Evolutionary conservation across 2,329 filamentous ascomycete species (phyloP).

Genomic region (Bipolaris cookei): DNA sequence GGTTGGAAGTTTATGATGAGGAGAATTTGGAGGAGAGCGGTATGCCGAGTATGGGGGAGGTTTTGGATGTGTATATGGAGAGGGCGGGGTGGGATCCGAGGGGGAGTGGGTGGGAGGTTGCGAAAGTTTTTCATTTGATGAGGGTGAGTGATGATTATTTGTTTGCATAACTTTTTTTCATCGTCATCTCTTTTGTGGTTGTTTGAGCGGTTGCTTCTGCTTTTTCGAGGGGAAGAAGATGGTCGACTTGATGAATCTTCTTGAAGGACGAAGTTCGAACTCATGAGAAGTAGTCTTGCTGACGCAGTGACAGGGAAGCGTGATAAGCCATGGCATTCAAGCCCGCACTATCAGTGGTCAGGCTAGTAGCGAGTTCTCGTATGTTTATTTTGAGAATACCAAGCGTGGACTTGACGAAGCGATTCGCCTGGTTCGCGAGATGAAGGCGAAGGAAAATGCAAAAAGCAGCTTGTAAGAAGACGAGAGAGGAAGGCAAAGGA

Average conservation of each 20-base stretch:
- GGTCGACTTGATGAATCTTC: too few relatives aligned
- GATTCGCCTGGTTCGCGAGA: conserved; percentile 31
- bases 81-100: conserved; percentile 74
- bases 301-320: conserved; percentile 32
- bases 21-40: conserved; percentile 61
- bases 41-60: conserved; percentile 64
- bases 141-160: conserved; percentile 27
- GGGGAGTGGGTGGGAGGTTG: conserved; percentile 42
- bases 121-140: conserved; percentile 46
- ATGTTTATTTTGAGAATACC: conserved; percentile 45
- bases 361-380: conserved; percentile 47
- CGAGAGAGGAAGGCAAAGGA: not conserved
- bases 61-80: conserved; percentile 68
- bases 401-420: conserved; percentile 41
- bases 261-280: too few relatives aligned
- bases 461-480: conserved; percentile 31
- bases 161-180: not conserved
- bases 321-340: conserved; percentile 46
- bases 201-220: too few relatives aligned
- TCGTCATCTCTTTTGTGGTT: too few relatives aligned
- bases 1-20: conserved; percentile 30
- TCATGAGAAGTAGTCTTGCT: not conserved
- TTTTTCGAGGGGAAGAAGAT: too few relatives aligned
- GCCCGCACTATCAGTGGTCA: conserved; percentile 46
- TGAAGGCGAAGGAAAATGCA: conserved; percentile 35